Evolutionary conservation across 805 yeast species (phyloP).

Genomic region (Yarrowia osloensis): DNA sequence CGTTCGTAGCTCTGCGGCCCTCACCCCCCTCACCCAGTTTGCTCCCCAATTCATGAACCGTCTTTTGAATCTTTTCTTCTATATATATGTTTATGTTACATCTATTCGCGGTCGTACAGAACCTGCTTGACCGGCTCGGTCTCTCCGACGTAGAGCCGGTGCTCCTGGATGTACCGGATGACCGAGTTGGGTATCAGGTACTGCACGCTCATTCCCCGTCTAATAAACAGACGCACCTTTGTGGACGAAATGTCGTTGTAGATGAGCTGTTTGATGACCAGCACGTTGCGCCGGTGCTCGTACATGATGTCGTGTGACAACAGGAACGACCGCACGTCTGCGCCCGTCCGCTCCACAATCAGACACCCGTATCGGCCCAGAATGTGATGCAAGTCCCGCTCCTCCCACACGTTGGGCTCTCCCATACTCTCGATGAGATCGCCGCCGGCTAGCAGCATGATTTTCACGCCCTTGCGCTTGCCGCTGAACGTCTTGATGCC

Average conservation of each 20-base stretch:
- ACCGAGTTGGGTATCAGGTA: slow-evolving; percentile 92
- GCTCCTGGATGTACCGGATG: slow-evolving; percentile 91
- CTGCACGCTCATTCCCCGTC: slow-evolving; percentile 97
- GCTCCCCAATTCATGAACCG: no score
- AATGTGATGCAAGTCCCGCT: slow-evolving; percentile 89
- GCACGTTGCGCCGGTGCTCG: slow-evolving; percentile 87
- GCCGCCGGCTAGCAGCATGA: slow-evolving; percentile 97
- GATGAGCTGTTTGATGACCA: slow-evolving; percentile 92
- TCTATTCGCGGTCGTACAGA: slow-evolving; percentile 38
- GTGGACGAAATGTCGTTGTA: slow-evolving; percentile 96
- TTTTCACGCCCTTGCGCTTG: slow-evolving; percentile 73
- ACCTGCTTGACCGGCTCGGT: slow-evolving; percentile 95
- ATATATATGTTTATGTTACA: slow-evolving; percentile 5
- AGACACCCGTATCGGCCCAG: slow-evolving; percentile 95
- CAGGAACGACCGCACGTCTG: slow-evolving; percentile 90
- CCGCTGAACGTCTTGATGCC: slow-evolving; percentile 62
- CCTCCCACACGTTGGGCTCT: slow-evolving; percentile 99
- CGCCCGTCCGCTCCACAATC: slow-evolving; percentile 94
- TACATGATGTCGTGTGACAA: slow-evolving; percentile 96
- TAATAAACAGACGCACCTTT: slow-evolving; percentile 84
- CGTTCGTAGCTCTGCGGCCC: no score
- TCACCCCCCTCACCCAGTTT: no score
- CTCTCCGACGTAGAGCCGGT: slow-evolving; percentile 78
- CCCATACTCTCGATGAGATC: slow-evolving; percentile 98
- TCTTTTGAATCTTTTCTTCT: neutral